phyloP scores from a whole-genome alignment of 805 yeast genomes.

The Candida stauntonica region DNA sequence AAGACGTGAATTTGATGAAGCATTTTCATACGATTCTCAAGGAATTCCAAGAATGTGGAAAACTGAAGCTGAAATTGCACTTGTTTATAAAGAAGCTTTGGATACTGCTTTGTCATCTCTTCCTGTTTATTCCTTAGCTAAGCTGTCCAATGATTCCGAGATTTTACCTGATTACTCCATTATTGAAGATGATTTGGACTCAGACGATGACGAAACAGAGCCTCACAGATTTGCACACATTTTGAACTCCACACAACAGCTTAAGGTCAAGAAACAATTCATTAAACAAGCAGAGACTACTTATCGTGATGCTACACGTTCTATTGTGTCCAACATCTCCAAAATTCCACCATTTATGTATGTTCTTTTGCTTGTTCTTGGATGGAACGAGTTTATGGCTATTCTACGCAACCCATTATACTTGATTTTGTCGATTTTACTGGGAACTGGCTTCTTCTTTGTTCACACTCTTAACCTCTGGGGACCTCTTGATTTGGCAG shows the following conservation, averaged over 20 bases:
- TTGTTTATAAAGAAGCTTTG: constrained; percentile 56
- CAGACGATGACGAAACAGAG: constrained; percentile 39
- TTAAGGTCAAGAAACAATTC: constrained; percentile 52
- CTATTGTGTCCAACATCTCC: constrained; percentile 70
- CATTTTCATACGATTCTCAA: constrained; percentile 75
- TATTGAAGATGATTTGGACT: constrained; percentile 33
- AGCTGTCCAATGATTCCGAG: constrained; percentile 46
- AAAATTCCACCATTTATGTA: constrained; percentile 84
- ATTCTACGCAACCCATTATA: constrained; percentile 82
- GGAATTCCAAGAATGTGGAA: constrained; percentile 83
- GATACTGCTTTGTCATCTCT: constrained; percentile 50
- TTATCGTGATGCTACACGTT: constrained; percentile 84
- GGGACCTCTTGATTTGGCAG: constrained; percentile 67
- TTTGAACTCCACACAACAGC: constrained; percentile 53
- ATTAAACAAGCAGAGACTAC: constrained; percentile 74
- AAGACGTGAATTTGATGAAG: constrained; percentile 77
- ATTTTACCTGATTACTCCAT: constrained; percentile 56
- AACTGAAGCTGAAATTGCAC: constrained; percentile 67
- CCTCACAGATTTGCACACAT: constrained; percentile 50
- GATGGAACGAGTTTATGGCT: constrained; percentile 95
- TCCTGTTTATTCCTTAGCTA: constrained; percentile 53
- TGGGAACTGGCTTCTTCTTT: constrained; percentile 59
- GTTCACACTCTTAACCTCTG: constrained; percentile 68
- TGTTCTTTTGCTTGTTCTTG: constrained; percentile 65
- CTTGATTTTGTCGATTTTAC: constrained; percentile 54